Evolutionary conservation across 1,284 basidiomycete species (phyloP), one percentile per base, ranked within the genome.

Genomic region (Cutaneotrichosporon sp.): DNA sequence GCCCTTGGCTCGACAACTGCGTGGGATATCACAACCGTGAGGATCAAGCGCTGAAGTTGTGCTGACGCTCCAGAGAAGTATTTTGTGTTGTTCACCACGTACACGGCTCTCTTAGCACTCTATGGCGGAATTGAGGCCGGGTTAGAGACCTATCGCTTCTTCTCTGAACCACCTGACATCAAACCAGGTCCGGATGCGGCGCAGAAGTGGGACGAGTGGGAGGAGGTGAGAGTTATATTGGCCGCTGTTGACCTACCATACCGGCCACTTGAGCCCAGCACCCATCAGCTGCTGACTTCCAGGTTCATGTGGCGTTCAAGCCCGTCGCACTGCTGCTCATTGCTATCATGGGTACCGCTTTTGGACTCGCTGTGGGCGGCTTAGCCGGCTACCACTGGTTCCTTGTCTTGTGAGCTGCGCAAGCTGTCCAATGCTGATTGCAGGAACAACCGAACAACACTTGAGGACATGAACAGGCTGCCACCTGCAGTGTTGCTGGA

Each of bases 1-100:
- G 90, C 67, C 85, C 85, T 3, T 93, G 90, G 90, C 76, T 92
- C 14, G 87, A 82, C 34, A 85, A 80, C 66, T 93, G 90, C 71
- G 81, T 93, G 47, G 89, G 89, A 6, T 84, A 88, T 72, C 79
- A 87, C 67, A 92, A 88, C 48, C 88, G 69, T 71, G 44, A 43
- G 67, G 45, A 20, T 6, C 32, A 14, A 7, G 22, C 20, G 11
- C 19, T 16, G 3, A 32, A n/a, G n/a, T 32, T 7, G 5, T 11
- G n/a, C 51, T 55, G 44, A 55, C 44, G 27, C 11, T n/a, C 3
- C 45, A 70, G 67, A 91, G 69, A 85, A 88, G 19, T 82, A 88
- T 3, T 93, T 93, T 69, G 75, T 92, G 39, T 86, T 91, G 64
- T 89, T 93, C 67, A 77, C 91, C 48, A 77, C 79, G 27, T 86